Percentiles rank a stretch among this genome's conserved stretches.
Conservation (phyloP, 1,284 basidiomycete genomes). For the Veloboletus limbatus region DNA sequence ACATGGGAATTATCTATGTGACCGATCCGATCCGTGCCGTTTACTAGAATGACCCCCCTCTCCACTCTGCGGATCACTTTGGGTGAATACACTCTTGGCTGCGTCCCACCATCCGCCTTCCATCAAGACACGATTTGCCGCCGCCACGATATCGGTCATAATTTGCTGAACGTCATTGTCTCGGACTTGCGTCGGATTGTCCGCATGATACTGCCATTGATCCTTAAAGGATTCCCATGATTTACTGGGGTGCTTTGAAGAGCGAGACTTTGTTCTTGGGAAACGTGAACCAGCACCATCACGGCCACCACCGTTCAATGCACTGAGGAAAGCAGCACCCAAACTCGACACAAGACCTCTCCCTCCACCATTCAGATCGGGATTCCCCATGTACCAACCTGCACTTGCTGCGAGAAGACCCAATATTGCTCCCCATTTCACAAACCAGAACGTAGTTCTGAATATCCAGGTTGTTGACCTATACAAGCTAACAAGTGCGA, state of each 20-base stretch:
- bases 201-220: slow-evolving; percentile 55
- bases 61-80: slow-evolving; percentile 12
- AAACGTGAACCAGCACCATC: slow-evolving; percentile 33
- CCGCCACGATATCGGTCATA: slow-evolving; percentile 43
- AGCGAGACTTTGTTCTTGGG: slow-evolving; percentile 27
- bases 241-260: slow-evolving; percentile 41
- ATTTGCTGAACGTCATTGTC: slow-evolving; percentile 40
- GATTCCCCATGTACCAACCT: slow-evolving; percentile 51
- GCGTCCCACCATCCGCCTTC: slow-evolving; percentile 46
- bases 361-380: slow-evolving; percentile 32
- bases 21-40: slow-evolving; percentile 11
- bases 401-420: slow-evolving; percentile 47
- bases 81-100: slow-evolving; percentile 35
- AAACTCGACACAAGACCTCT: slow-evolving; percentile 41
- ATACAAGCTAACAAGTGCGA: slow-evolving; percentile 69
- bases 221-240: slow-evolving; percentile 65
- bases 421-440: slow-evolving; percentile 72
- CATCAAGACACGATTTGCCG: slow-evolving; percentile 35
- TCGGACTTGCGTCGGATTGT: slow-evolving; percentile 14
- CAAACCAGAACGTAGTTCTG: slow-evolving; percentile 59
- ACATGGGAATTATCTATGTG: slow-evolving; percentile 12
- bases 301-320: slow-evolving; percentile 42
- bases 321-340: slow-evolving; percentile 42
- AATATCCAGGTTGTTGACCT: slow-evolving; percentile 73
- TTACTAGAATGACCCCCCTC: slow-evolving; percentile 14